phyloP scores from a whole-genome alignment of 305 asterid genomes.

The Fraxinus albicans region DNA sequence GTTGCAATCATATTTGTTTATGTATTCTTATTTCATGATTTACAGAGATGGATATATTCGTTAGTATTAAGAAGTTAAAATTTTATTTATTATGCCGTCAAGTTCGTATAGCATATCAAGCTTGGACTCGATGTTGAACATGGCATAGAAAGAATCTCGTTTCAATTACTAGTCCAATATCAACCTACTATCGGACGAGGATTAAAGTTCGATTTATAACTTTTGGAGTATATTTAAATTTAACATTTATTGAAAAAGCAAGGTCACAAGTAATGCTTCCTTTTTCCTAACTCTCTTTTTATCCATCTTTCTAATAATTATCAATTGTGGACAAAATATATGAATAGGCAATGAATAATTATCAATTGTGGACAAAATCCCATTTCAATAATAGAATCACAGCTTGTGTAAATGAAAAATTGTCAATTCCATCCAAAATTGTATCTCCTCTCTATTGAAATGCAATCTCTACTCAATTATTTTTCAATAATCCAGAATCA shows the following conservation, averaged over 20 bases:
- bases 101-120: background rate
- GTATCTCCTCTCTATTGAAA: background rate
- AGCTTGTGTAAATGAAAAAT: background rate
- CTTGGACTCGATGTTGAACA: background rate
- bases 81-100: background rate
- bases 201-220: background rate
- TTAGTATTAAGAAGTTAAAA: background rate
- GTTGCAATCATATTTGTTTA: background rate
- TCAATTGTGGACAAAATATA: background rate
- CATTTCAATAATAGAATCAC: background rate
- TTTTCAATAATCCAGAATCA: background rate
- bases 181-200: background rate
- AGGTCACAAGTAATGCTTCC: background rate
- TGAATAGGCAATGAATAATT: background rate
- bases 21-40: background rate
- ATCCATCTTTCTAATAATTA: background rate
- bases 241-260: background rate
- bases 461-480: background rate
- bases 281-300: background rate
- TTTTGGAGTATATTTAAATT: background rate
- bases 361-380: background rate
- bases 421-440: background rate
- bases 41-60: background rate
- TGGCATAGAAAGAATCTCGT: background rate
- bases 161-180: background rate